Evolutionary conservation across 2,329 filamentous ascomycete species (phyloP), one percentile per base, ranked within the genome.

Genomic region (Sporothrix euskadiensis): DNA sequence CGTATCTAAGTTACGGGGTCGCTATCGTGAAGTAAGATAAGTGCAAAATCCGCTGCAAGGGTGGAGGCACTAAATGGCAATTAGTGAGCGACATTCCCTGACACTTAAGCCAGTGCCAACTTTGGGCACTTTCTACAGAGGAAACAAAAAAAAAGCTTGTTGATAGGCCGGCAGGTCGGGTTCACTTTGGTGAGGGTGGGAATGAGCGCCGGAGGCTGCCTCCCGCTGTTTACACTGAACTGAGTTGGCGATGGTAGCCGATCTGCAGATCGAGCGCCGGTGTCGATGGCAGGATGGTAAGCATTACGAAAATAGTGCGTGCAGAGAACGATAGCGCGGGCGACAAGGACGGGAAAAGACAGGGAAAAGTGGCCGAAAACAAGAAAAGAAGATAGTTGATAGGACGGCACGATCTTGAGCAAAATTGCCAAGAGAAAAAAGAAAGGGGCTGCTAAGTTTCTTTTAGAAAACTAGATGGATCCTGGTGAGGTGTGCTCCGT

Each of bases 191-290:
- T 49, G 44, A 49, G 44, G 44, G 44, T 61, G 57, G 57, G 10
- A 12, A 19, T 8, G 22, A 30, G 5, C n/a, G 61, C 22, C 4
- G 47, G 47, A 69, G 65, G 66, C 47, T 47, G 66, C 66, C 22
- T 57, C 54, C 19, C 54, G 6, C 16, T 26, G 5, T 52, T 32
- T n/a, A 10, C 4, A 41, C 35, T 32, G 22, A 35, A 22, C 26
- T 41, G 47, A 35, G 44, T 6, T 35, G 30, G 26, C 22, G 12
- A 22, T 61, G 54, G 39, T 44, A 32, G 7, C 35, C 44, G 44
- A 73, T 71, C 68, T 52, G 59, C 65, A 32, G 57, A 73, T 73
- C 47, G 68, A 65, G 54, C 19, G 26, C 30, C 26, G 57, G 66
- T 49, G 66, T 70, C 41, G 65, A 73, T 63, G 63, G 10, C 9